Conservation (phyloP, 352 stramenopile species). For the Globisporangium carolinianum region DNA sequence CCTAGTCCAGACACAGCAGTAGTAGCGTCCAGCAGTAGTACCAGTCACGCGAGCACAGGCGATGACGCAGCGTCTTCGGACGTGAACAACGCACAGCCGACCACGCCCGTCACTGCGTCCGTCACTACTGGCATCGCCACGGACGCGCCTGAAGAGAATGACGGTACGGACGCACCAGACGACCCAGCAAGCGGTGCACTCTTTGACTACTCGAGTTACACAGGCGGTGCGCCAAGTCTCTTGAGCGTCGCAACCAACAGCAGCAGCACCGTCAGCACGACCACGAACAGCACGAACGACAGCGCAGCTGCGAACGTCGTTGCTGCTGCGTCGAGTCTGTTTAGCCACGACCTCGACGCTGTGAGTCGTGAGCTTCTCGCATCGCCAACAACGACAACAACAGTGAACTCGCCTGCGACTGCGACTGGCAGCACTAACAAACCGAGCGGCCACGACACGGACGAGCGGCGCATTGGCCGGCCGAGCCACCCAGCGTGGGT, state of each 20-base stretch:
- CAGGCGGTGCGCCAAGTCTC: conserved; percentile 29
- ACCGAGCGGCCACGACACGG: conserved; percentile 8
- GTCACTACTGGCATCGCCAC: not conserved
- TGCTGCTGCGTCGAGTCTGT: conserved; percentile 5
- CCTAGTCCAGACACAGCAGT: not conserved
- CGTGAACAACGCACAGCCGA: no score
- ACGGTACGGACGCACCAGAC: not conserved
- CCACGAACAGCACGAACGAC: not conserved
- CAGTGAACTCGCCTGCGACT: not conserved
- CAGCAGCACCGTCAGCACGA: not conserved
- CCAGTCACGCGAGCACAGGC: no score
- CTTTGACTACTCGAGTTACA: conserved; percentile 45
- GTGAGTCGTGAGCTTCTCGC: conserved; percentile 8
- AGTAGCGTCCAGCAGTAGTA: not conserved
- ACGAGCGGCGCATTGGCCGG: conserved; percentile 68
- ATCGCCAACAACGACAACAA: not conserved
- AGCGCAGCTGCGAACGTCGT: not conserved
- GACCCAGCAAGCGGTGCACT: conserved; percentile 18
- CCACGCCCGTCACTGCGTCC: no score
- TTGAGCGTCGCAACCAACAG: conserved; percentile 15
- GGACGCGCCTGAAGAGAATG: conserved; percentile 3
- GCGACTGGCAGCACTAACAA: not conserved
- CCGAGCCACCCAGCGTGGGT: conserved; percentile 72
- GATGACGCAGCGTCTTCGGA: no score
- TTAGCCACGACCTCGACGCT: conserved; percentile 13